Conservation (phyloP, 2,329 filamentous ascomycete species). For the Aspergillus transmontanensis region DNA sequence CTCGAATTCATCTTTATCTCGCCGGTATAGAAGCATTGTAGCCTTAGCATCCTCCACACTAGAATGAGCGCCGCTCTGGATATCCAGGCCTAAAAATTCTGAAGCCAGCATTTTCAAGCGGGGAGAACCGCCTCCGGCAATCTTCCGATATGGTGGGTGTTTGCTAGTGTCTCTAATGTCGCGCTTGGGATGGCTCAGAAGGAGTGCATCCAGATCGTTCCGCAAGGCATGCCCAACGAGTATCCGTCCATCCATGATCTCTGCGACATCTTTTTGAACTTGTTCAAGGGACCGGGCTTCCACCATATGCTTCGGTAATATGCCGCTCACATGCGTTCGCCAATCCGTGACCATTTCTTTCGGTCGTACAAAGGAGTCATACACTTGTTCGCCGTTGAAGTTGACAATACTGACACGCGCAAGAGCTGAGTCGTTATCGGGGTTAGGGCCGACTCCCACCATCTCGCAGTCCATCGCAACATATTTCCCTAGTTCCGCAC, state of each 20-base stretch:
- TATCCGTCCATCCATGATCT: constrained; percentile 69
- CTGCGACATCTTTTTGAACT: constrained; percentile 72
- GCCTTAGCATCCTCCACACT: constrained; percentile 78
- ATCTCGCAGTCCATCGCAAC: constrained; percentile 96
- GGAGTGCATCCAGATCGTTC: constrained; percentile 74
- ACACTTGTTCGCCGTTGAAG: constrained; percentile 88
- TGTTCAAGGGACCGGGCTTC: constrained; percentile 71
- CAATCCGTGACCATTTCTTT: constrained; percentile 82
- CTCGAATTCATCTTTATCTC: constrained; percentile 84
- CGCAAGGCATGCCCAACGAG: constrained; percentile 82
- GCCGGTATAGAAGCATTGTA: constrained; percentile 84
- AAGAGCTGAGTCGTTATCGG: constrained; percentile 70
- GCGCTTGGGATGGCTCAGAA: constrained; percentile 74
- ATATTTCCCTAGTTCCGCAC: constrained; percentile 80
- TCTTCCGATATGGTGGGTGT: constrained; percentile 71
- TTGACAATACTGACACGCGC: constrained; percentile 90
- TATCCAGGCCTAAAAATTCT: constrained; percentile 60
- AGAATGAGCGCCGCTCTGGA: constrained; percentile 63
- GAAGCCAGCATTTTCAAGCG: constrained; percentile 60
- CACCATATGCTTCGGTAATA: constrained; percentile 72
- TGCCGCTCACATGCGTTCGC: constrained; percentile 83
- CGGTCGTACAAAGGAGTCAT: constrained; percentile 88
- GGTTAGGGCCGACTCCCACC: constrained; percentile 74
- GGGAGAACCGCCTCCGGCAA: constrained; percentile 51
- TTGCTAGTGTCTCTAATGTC: constrained; percentile 85